These are phyloP conservation scores for Kwoniella dendrophila DNA, from an alignment of 768 basidiomycete genomes.

Conservation along the genomic window DNA sequence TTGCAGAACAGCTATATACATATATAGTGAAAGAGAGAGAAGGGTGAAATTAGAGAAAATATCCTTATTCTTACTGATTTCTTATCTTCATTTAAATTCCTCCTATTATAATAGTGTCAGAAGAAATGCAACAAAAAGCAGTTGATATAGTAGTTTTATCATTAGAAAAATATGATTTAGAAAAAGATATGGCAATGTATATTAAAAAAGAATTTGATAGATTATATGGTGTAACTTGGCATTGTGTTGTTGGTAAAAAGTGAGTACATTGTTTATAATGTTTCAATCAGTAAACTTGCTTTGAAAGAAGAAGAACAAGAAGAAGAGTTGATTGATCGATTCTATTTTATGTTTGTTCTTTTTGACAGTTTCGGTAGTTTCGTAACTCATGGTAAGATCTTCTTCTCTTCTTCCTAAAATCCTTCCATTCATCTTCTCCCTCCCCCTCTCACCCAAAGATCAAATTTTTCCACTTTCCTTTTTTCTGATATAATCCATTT, in stretches of 20 bases:
- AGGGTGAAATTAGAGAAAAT: no score
- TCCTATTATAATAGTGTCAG: constrained; percentile 69
- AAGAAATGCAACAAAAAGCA: constrained; percentile 93
- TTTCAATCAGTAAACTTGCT: not conserved
- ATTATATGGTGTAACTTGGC: constrained; percentile 92
- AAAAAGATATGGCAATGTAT: constrained; percentile 96
- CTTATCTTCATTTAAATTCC: not conserved
- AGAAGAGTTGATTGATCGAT: no score
- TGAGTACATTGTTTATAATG: constrained; percentile 38
- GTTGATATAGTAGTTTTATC: constrained; percentile 84
- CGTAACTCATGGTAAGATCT: constrained; percentile 83
- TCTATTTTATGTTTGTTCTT: not conserved
- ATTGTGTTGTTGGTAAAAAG: constrained; percentile 97
- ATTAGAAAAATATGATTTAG: constrained; percentile 87
- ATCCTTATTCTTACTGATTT: not conserved
- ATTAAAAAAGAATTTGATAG: constrained; percentile 98
- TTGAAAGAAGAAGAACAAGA: no score
- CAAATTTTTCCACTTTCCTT: constrained; percentile 1
- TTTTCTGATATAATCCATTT: not conserved
- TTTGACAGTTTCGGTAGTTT: constrained; percentile 78
- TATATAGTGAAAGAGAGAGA: no score
- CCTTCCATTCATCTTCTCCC: constrained; percentile 6
- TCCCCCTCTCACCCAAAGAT: constrained; percentile 13
- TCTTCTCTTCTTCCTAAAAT: not conserved
- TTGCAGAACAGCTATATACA: no score